Percentiles rank a stretch among this genome's conserved stretches.
These are phyloP conservation scores for Flaveria floridana DNA, from an alignment of 140 eudicot genomes.

Conservation along the genomic window DNA sequence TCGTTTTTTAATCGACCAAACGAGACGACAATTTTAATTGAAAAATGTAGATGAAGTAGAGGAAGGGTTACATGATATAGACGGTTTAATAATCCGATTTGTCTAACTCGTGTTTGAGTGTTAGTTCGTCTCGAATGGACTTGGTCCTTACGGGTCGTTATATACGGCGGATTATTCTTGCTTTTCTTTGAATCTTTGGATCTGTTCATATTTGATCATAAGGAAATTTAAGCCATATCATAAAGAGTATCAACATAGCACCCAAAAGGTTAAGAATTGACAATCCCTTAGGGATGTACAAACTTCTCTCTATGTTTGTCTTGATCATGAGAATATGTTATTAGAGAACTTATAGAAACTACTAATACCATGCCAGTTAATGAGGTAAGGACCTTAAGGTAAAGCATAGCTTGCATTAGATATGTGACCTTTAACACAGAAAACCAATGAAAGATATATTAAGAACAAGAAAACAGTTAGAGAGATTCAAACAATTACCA, in stretches of 20 bases:
- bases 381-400: no score
- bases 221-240: not conserved
- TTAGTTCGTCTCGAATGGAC: not conserved
- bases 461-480: no score
- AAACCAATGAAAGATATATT: no score
- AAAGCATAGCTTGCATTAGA: no score
- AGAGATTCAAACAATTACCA: no score
- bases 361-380: no score
- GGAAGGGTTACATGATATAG: not conserved
- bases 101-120: not conserved
- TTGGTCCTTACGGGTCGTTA: constrained; percentile 8
- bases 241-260: not conserved
- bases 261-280: not conserved
- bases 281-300: not conserved
- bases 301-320: not conserved
- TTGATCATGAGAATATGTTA: no score
- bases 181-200: not conserved
- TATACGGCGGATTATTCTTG: not conserved
- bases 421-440: no score
- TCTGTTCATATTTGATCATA: not conserved
- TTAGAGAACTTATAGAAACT: no score
- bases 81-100: not conserved
- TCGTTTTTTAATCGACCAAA: not conserved
- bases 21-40: not conserved
- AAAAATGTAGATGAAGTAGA: constrained; percentile 10